Conservation (phyloP, 208 protist genomes). For the Porcisia deanei region DNA sequence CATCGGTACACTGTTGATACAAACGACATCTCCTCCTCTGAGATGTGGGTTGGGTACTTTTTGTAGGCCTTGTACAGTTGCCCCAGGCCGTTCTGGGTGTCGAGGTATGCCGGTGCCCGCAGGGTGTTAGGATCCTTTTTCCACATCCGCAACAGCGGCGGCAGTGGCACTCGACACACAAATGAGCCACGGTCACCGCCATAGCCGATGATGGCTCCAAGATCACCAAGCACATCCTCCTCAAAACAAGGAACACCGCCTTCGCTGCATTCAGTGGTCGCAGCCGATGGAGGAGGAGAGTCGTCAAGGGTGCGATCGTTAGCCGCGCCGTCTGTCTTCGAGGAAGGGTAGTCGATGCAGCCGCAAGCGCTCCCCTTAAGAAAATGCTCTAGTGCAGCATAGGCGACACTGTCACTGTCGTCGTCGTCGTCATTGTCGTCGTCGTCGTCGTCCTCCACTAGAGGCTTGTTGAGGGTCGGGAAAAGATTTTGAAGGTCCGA, state of each 20-base stretch:
- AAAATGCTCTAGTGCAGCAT: constrained; percentile 16
- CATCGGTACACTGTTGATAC: constrained; percentile 28
- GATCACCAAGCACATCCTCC: constrained; percentile 26
- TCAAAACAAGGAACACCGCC: constrained; percentile 7
- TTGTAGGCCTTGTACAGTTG: constrained; percentile 32
- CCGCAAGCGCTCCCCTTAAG: neutral
- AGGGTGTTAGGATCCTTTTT: neutral
- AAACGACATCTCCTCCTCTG: constrained; percentile 36
- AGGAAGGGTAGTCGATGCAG: neutral
- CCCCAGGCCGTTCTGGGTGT: no score
- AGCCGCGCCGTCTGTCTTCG: neutral
- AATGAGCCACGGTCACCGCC: constrained; percentile 73
- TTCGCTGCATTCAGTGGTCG: neutral
- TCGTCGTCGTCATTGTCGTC: constrained; percentile 2
- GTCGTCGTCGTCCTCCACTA: constrained; percentile 32
- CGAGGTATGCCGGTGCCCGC: neutral
- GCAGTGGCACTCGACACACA: constrained; percentile 54
- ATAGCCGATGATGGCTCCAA: constrained; percentile 50
- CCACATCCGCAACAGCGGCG: constrained; percentile 5
- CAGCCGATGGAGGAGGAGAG: neutral
- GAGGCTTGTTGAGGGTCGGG: constrained; percentile 1
- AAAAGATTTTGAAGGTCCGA: neutral
- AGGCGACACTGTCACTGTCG: neutral
- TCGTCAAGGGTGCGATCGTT: neutral
- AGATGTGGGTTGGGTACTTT: constrained; percentile 39